phyloP scores from a whole-genome alignment of 2,329 filamentous ascomycete species.

The Talaromyces sp. region DNA sequence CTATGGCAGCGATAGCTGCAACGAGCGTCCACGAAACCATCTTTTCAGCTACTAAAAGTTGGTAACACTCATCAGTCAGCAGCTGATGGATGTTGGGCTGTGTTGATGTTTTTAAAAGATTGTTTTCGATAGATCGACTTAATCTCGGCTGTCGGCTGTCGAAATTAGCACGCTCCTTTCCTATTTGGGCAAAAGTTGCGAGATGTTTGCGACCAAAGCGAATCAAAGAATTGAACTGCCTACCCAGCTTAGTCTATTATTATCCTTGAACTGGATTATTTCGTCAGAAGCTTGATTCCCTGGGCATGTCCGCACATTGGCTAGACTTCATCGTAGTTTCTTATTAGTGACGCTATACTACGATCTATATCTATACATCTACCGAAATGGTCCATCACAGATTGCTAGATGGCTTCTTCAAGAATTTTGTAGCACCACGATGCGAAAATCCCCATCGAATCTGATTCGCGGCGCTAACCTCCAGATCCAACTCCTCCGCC shows the following conservation, averaged over 20 bases:
- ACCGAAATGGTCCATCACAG: not conserved
- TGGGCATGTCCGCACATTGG: not conserved
- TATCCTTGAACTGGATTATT: not conserved
- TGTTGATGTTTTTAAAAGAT: not conserved
- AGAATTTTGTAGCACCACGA: slow-evolving; percentile 14
- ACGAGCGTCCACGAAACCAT: slow-evolving; percentile 14
- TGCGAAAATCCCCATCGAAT: slow-evolving; percentile 32
- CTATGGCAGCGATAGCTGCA: slow-evolving; percentile 3
- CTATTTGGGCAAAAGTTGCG: not conserved
- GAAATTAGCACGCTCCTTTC: not conserved
- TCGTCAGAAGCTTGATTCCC: not conserved
- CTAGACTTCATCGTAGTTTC: not conserved
- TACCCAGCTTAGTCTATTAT: too few species aligned
- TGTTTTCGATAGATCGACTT: not conserved
- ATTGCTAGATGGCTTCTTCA: slow-evolving; percentile 10
- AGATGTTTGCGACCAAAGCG: not conserved
- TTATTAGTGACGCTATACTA: not conserved
- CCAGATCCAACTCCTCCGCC: slow-evolving; percentile 30
- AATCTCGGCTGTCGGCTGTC: not conserved
- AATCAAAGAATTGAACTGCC: not conserved
- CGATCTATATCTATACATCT: not conserved
- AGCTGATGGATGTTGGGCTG: not conserved
- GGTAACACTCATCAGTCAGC: not conserved
- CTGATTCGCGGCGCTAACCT: slow-evolving; percentile 32
- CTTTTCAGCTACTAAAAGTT: not conserved